Conservation (phyloP, 2,329 filamentous ascomycete genomes). For the Microascus cirrosus region DNA sequence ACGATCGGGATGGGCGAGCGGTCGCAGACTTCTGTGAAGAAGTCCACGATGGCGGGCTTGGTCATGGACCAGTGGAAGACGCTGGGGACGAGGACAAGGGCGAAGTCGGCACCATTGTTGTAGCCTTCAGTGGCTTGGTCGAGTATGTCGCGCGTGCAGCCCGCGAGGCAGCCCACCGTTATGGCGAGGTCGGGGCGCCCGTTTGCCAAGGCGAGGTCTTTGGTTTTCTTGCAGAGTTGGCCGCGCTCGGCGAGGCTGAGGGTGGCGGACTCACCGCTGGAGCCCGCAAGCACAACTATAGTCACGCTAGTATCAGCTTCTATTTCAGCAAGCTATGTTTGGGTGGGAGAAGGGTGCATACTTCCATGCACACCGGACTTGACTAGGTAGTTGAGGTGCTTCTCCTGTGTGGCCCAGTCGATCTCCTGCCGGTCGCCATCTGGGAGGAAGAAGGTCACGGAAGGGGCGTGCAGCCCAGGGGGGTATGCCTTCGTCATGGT, state of each 20-base stretch:
- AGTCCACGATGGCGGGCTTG: slow-evolving; percentile 45
- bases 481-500: slow-evolving; percentile 24
- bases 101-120: slow-evolving; percentile 54
- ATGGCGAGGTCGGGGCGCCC: slow-evolving; percentile 48
- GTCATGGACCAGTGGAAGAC: slow-evolving; percentile 59
- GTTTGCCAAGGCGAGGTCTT: slow-evolving; percentile 43
- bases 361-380: slow-evolving; percentile 39
- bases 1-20: slow-evolving; percentile 50
- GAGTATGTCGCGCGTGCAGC: slow-evolving; percentile 56
- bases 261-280: slow-evolving; percentile 65
- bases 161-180: slow-evolving; percentile 55
- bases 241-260: slow-evolving; percentile 53
- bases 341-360: slow-evolving; percentile 8
- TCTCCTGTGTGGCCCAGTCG: slow-evolving; percentile 41
- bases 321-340: neutral
- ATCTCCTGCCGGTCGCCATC: slow-evolving; percentile 36
- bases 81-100: slow-evolving; percentile 55
- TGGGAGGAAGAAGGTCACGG: slow-evolving; percentile 39
- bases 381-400: slow-evolving; percentile 41
- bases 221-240: slow-evolving; percentile 48
- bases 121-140: slow-evolving; percentile 51
- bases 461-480: slow-evolving; percentile 43
- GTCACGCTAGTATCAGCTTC: neutral
- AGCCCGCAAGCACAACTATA: slow-evolving; percentile 54
- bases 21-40: slow-evolving; percentile 52